A percentile compares a stretch with the other conserved stretches of the same genome.
phyloP scores from a whole-genome alignment of 805 yeast genomes.

The Tetrapisispora arboricola region DNA sequence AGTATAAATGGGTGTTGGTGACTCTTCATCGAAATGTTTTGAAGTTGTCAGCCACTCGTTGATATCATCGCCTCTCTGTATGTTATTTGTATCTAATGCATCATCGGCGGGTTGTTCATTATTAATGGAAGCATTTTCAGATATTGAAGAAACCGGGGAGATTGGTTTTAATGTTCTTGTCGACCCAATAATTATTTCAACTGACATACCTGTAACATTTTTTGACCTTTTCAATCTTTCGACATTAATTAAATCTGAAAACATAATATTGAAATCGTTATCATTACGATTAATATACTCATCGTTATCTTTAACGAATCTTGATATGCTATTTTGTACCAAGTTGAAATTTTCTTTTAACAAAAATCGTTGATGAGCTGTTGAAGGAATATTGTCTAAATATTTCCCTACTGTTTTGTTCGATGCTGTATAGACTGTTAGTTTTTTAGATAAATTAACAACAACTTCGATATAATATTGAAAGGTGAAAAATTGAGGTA shows the following conservation, averaged over 20 bases:
- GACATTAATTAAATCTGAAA: constrained; percentile 53
- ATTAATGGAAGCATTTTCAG: not conserved
- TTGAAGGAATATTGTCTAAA: constrained; percentile 15
- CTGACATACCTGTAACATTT: constrained; percentile 71
- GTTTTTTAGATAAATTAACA: constrained; percentile 65
- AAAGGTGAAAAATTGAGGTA: constrained; percentile 51
- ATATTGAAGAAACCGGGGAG: not conserved
- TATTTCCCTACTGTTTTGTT: constrained; percentile 22
- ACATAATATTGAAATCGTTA: constrained; percentile 20
- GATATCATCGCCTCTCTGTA: not conserved
- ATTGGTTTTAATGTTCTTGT: constrained; percentile 33
- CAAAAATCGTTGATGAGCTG: constrained; percentile 2
- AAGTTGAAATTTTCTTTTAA: constrained; percentile 8
- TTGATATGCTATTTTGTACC: constrained; percentile 12
- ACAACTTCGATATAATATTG: constrained; percentile 79
- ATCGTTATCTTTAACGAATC: constrained; percentile 6
- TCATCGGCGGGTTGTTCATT: not conserved
- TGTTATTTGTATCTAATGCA: not conserved
- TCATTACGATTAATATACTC: constrained; percentile 11
- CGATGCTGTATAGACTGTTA: constrained; percentile 27
- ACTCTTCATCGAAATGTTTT: not conserved
- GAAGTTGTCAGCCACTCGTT: constrained; percentile 4
- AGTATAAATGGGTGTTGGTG: constrained; percentile 18
- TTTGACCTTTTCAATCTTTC: constrained; percentile 66
- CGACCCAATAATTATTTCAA: constrained; percentile 76